Base-by-base conservation (phyloP, 1,139 yeast species). In the Nakaseomyces sp. region DNA sequence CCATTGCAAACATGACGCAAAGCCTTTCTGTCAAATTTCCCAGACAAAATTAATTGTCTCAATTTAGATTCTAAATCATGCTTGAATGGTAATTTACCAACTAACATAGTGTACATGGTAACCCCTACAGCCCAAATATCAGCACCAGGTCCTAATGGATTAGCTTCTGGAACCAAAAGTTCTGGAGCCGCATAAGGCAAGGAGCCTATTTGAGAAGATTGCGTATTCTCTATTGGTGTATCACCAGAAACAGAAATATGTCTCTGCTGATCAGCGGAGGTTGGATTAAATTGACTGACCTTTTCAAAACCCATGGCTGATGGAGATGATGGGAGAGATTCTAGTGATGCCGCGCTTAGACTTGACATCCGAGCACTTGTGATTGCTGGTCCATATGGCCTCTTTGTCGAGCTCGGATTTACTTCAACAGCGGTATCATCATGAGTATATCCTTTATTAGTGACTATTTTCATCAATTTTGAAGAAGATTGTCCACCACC, bases 61-160 rank as follows among this genome's bases (percentile, higher is more conserved):
- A 88, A 68, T 50, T 88, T 68, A 4, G 95, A 95, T 54, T 85
- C 88, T 58, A 80, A 83, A 16, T 76, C 76, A 61, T 87, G 95
- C 49, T 78, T 80, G 67, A 88, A 89, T 1, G 96, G 96, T 43
- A 88, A 65, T 51, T 71, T 76, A 0, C 94, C 91, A 37, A 78
- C 74, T 39, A 81, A 66, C 76, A 87, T 74, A 1, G 94, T 78
- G 60, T 77, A 87, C 9, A 82, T 54, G 48, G 84, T 68, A 0
- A 88, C 86, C 1, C 96, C 97, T 43, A 84, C 70, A 0, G 96
- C 94, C 96, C 96, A 89, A 9, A 85, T 74, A 63, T 89, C 97
- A 2, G 64, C 55, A 44, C 79, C 70, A 0, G 88, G 84, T 0
- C 84, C 81, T 45, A 82, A 69, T 2, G 84, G 79, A 2, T 84